Evolutionary conservation across 176 grass and related monocot genomes (phyloP).

Genomic region (Oryza glumipatula): DNA sequence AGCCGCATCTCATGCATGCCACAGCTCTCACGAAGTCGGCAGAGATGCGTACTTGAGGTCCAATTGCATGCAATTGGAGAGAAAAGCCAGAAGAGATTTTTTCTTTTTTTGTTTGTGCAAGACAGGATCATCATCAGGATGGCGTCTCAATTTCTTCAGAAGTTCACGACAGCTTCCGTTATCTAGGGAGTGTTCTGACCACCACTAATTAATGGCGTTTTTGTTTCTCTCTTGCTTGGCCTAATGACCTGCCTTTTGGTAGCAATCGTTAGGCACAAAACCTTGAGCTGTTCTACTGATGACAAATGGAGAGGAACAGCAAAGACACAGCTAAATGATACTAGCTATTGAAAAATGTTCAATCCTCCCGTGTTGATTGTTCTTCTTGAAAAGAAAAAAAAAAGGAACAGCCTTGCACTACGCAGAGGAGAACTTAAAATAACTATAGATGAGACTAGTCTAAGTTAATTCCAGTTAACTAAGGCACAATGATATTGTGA

Average conservation of each 20-base stretch:
- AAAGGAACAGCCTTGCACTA: not conserved
- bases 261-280: not conserved
- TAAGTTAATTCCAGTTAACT: not conserved
- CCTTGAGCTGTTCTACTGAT: conserved; percentile 12
- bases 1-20: not conserved
- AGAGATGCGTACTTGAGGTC: not conserved
- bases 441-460: not conserved
- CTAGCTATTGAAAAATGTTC: not conserved
- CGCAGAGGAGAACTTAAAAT: not conserved
- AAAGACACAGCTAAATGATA: not conserved
- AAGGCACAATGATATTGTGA: not conserved
- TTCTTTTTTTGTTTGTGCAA: not conserved
- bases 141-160: not conserved
- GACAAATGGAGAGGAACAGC: not conserved
- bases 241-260: conserved; percentile 35
- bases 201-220: not conserved
- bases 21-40: no score
- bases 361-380: not conserved
- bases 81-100: not conserved
- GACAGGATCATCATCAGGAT: not conserved
- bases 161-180: conserved; percentile 23
- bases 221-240: not conserved
- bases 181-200: conserved; percentile 31
- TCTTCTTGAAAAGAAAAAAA: not conserved
- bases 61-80: not conserved